These are phyloP conservation scores for Deinandra increscens DNA, from an alignment of 129 eudicot species.

Conservation along the genomic window DNA sequence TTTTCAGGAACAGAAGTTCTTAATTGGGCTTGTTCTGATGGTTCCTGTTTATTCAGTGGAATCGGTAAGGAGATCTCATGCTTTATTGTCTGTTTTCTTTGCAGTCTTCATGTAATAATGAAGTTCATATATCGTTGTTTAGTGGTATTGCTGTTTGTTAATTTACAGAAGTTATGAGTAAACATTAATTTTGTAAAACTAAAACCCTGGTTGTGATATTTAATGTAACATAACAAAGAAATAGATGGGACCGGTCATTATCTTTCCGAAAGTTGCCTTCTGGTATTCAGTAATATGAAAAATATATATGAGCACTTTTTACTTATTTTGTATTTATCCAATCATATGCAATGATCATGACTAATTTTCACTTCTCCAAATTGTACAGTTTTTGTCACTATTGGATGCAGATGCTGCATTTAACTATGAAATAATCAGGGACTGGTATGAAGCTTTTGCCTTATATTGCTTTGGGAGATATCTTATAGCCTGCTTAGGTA, in stretches of 20 bases:
- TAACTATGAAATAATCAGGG: constrained; percentile 81
- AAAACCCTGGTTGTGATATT: constrained; percentile 5
- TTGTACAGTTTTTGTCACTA: constrained; percentile 70
- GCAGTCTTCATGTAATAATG: neutral
- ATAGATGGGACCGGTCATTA: neutral
- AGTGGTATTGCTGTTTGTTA: constrained; percentile 4
- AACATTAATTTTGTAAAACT: neutral
- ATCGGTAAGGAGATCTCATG: constrained; percentile 53
- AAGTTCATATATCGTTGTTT: neutral
- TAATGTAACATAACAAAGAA: neutral
- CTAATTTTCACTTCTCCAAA: constrained; percentile 29
- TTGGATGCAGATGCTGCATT: constrained; percentile 79
- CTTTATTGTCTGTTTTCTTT: constrained; percentile 9
- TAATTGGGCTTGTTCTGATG: constrained; percentile 80
- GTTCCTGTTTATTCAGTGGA: constrained; percentile 90
- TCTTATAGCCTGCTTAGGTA: constrained; percentile 96
- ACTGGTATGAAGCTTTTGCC: constrained; percentile 98
- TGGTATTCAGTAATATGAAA: neutral
- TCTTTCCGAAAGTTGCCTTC: neutral
- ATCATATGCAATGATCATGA: neutral
- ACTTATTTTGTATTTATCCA: neutral
- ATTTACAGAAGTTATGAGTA: neutral
- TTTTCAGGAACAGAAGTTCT: constrained; percentile 91
- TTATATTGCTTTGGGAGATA: constrained; percentile 93
- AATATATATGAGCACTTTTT: no score